Evolutionary conservation across 306 rosid genomes (phyloP), one percentile per base, ranked within the genome.

Genomic region (Delonix regia): DNA sequence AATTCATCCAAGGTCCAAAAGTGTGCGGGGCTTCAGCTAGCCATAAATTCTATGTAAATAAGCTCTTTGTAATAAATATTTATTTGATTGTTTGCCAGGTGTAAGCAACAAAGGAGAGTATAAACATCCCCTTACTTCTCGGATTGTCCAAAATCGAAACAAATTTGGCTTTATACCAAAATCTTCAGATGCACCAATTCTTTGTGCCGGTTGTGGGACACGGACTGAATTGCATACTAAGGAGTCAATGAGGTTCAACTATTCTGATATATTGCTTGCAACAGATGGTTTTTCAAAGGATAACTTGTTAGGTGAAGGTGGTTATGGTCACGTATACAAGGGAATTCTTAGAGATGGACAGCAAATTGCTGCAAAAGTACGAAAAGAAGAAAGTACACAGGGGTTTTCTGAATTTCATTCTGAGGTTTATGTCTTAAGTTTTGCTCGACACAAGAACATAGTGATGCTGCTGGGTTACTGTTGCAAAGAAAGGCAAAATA

Each of bases 371-470:
- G 96, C 96, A 28, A 94, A 94, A 82, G 94, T 94, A 21, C 88
- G 91, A 53, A 94, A 91, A 88, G 88, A 91, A 78, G 90, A 86
- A 81, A 94, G 97, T 15, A 25, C 71, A 39, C 97, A 94, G 85
- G 98, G 96, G 24, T 91, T 88, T 76, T 71, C 81, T 30, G 97
- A 94, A 45, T 94, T 94, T 80, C 91, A 91, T 73, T 91, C 96
- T 5, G 98, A 94, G 92, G 88, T 91, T 14, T 86, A 86, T 33
- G 88, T 91, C 78, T 83, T 94, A 71, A 90, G 92, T 70, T 91
- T 91, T 82, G 98, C 97, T 66, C 92, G 94, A 48, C 98, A 94
- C 76, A 94, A 90, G 91, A 94, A 94, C 62, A 94, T 94, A 69
- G 92, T 91, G 85, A 90, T 91, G 97, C 78, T 94, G 86, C 82